Percentiles rank a stretch among this genome's conserved stretches.
phyloP scores from a whole-genome alignment of 140 eudicot genomes.

The Erigeron philadelphicus region DNA sequence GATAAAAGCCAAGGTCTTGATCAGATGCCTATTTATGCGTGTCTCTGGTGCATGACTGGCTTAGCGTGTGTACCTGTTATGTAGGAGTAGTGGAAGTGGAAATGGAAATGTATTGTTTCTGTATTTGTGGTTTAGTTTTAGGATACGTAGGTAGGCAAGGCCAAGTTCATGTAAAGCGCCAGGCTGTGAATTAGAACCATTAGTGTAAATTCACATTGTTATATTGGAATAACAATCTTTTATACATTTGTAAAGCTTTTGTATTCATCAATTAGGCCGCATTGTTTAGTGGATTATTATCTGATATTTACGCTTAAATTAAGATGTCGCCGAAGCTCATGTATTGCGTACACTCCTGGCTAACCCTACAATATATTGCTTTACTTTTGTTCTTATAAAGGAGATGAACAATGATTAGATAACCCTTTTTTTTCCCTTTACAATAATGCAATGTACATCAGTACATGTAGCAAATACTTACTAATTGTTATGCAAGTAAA shows the following conservation, averaged over 20 bases:
- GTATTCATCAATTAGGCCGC: conserved; percentile 21
- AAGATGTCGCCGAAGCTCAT: too few relatives aligned
- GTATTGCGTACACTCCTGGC: too few relatives aligned
- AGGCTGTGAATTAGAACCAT: conserved; percentile 10
- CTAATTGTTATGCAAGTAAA: too few relatives aligned
- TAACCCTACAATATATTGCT: too few relatives aligned
- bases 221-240: conserved; percentile 2
- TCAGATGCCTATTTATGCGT: background rate
- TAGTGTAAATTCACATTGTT: background rate
- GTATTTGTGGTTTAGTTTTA: conserved; percentile 17
- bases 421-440: too few relatives aligned
- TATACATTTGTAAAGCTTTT: conserved; percentile 34
- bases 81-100: conserved; percentile 20
- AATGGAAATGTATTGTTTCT: conserved; percentile 37
- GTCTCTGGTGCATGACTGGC: background rate
- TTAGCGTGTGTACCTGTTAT: background rate
- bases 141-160: conserved; percentile 20
- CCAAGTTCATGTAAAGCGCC: conserved; percentile 26
- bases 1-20: conserved; percentile 11
- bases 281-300: conserved; percentile 10
- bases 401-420: too few relatives aligned
- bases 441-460: too few relatives aligned
- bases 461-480: too few relatives aligned
- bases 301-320: too few relatives aligned
- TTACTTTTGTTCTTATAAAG: too few relatives aligned